Evolutionary conservation across 2,329 filamentous ascomycete genomes (phyloP).

Genomic region (Sporothrix humicola): DNA sequence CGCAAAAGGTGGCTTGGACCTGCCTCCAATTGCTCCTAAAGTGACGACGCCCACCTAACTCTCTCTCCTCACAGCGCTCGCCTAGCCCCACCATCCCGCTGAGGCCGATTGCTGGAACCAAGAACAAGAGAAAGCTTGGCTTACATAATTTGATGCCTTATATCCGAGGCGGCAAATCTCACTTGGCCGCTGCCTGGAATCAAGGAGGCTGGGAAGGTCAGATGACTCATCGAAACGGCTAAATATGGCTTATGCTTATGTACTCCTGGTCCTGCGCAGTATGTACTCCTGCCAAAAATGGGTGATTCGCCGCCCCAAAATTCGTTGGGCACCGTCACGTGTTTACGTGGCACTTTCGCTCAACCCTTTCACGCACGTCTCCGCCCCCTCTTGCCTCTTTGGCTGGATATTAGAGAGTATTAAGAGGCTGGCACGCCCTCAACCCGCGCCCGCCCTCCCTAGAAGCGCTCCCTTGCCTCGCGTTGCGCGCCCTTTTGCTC

Average conservation of each 20-base stretch:
- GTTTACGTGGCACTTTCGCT: conserved; percentile 34
- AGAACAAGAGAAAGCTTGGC: background rate
- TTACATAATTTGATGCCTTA: conserved; percentile 24
- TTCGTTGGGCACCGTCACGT: conserved; percentile 27
- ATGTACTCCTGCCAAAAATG: no score
- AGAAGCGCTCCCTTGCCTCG: conserved; percentile 14
- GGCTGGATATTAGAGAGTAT: background rate
- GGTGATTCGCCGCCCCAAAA: background rate
- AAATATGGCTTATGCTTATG: background rate
- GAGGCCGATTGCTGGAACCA: background rate
- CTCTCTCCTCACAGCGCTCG: background rate
- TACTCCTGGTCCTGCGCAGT: background rate
- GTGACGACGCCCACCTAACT: conserved; percentile 18
- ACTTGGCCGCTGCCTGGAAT: conserved; percentile 22
- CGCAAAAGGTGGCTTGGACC: conserved; percentile 22
- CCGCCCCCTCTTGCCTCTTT: conserved; percentile 24
- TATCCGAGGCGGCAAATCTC: background rate
- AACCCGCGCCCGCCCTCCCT: background rate
- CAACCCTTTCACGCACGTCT: background rate
- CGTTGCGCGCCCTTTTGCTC: conserved; percentile 13
- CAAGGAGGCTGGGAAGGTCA: background rate
- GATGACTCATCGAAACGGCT: conserved; percentile 29
- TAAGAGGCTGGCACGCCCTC: background rate
- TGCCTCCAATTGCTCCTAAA: conserved; percentile 18
- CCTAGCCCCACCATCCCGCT: conserved; percentile 26